These are phyloP conservation scores for Verticillium nonalfalfae DNA, from an alignment of 2,329 filamentous ascomycete species.

Conservation along the genomic window DNA sequence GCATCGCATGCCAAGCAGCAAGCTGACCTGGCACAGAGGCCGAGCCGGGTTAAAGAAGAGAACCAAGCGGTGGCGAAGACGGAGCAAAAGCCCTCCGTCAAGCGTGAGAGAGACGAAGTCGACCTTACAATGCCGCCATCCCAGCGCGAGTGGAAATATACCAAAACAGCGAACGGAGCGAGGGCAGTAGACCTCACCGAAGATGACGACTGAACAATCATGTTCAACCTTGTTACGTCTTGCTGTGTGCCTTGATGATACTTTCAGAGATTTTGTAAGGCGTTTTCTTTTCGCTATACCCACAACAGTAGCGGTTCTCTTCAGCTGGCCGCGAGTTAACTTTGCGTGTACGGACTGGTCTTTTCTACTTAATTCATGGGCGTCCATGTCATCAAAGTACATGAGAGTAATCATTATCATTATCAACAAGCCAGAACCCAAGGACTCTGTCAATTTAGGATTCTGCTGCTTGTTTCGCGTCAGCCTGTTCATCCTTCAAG, in stretches of 20 bases:
- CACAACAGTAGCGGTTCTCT: no score
- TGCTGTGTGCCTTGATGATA: not conserved
- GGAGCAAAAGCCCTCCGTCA: not conserved
- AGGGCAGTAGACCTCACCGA: conserved; percentile 12
- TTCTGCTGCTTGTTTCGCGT: not conserved
- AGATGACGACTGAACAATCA: conserved; percentile 3
- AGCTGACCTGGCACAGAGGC: no score
- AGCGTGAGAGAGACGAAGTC: conserved; percentile 7
- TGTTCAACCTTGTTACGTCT: not conserved
- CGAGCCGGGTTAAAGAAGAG: not conserved
- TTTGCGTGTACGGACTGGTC: no score
- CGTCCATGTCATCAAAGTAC: no score
- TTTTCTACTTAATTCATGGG: no score
- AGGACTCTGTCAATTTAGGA: no score
- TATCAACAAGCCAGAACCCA: no score
- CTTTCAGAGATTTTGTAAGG: not conserved
- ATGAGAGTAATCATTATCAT: no score
- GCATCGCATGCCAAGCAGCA: no score
- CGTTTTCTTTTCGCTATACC: no score
- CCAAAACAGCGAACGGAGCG: conserved; percentile 6
- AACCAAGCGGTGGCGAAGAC: not conserved
- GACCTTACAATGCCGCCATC: conserved; percentile 7
- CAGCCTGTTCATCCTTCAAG: conserved; percentile 16
- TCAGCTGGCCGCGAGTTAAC: no score
- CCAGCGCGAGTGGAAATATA: conserved; percentile 10